Base-by-base conservation (phyloP, 306 rosid species). In the Cicer yamashitae region DNA sequence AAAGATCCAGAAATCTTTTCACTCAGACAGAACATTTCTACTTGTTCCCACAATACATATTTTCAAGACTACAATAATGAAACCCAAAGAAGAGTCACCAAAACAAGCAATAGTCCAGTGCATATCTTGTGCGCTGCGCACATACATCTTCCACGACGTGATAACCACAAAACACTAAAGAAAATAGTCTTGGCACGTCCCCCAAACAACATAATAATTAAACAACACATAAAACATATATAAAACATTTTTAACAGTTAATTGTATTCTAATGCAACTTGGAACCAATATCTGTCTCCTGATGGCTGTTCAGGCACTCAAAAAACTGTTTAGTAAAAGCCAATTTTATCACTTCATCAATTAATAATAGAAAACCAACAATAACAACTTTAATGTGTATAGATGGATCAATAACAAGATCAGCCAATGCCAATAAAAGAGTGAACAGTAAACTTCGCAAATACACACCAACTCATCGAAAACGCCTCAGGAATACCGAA, bases 1-100 rank as follows among this genome's bases (percentile, higher is more conserved):
- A 59, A 78, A 39, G 6, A 67, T 60, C 59, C 76, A 67, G 17
- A 62, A 80, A 67, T 47, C 51, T 58, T 76, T 67, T 66, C 70
- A 57, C 4, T 1, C 30, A 34, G 50, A 44, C 37, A 65, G n/a
- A 48, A 50, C 47, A 40, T 17, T 41, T 14, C 70, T n/a, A 41
- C 63, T 20, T 37, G 8, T 15, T 50, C 78, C 61, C 41, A 51
- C 66, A 71, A 76, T 59, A 18, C 58, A 38, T 76, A 22, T 17
- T 15, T 15, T 74, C 37, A 56, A 67, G 67, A 41, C 68, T 56
- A 53, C 59, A 52, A 22, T 45, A 57, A 48, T 52, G 63, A 60
- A 44, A 64, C 68, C 50, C 5, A n/a, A 62, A 71, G 37, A 44
- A 8, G 30, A 12, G 51, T 34, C 5, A 61, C 41, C 15, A 51